Evolutionary conservation across 805 yeast species (phyloP).

Genomic region (Pichia cabralensis): DNA sequence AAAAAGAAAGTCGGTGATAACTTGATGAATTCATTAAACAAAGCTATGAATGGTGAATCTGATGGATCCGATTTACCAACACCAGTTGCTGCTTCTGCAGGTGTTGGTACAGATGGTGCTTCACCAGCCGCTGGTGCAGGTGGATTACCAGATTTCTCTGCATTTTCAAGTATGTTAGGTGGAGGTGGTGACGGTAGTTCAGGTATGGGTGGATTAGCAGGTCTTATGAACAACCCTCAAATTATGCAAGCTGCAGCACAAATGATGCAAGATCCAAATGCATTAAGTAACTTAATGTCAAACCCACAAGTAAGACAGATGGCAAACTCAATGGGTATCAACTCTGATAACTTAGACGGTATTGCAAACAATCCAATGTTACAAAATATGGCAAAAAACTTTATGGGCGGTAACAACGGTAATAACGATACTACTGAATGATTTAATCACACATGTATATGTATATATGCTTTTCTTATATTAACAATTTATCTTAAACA

Average conservation of each 20-base stretch:
- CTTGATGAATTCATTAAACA: slow-evolving; percentile 34
- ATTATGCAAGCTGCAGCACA: slow-evolving; percentile 81
- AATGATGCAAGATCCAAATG: slow-evolving; percentile 80
- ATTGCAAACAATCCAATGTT: slow-evolving; percentile 77
- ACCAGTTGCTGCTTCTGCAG: slow-evolving; percentile 17
- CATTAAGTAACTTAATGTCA: slow-evolving; percentile 62
- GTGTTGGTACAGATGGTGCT: slow-evolving; percentile 18
- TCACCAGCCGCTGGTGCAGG: slow-evolving; percentile 24
- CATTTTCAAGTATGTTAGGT: slow-evolving; percentile 45
- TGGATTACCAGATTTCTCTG: slow-evolving; percentile 72
- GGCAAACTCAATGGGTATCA: slow-evolving; percentile 70
- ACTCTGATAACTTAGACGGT: slow-evolving; percentile 51
- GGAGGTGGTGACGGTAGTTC: slow-evolving; percentile 60
- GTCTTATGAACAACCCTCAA: slow-evolving; percentile 71
- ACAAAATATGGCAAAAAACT: slow-evolving; percentile 58
- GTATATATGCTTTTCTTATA: too few relatives aligned
- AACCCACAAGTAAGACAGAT: slow-evolving; percentile 86
- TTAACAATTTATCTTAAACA: too few relatives aligned
- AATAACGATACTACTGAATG: too few relatives aligned
- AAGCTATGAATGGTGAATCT: slow-evolving; percentile 12
- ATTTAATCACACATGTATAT: too few relatives aligned
- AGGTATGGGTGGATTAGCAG: slow-evolving; percentile 60
- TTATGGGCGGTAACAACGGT: slow-evolving; percentile 43
- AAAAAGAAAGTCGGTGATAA: slow-evolving; percentile 79
- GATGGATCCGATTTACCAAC: slow-evolving; percentile 15